Evolutionary conservation across 768 basidiomycete genomes (phyloP).

Genomic region (Podaxis carcinomalis): DNA sequence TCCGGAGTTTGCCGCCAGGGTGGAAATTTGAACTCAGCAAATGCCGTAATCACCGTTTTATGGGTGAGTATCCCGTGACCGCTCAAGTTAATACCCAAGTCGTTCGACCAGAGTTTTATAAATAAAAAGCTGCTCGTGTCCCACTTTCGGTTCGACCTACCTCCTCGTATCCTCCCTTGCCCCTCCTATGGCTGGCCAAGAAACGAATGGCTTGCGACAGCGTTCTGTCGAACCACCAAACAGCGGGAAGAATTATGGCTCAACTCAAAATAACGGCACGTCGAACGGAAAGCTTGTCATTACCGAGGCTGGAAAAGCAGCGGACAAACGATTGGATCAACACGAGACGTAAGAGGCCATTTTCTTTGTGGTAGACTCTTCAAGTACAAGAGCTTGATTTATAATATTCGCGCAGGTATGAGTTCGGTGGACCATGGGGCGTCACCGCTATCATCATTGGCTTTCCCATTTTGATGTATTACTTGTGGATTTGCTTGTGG

Average conservation of each 20-base stretch:
- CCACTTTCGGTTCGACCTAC: neutral
- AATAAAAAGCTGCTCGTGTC: neutral
- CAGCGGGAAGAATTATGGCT: constrained; percentile 12
- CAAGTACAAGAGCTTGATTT: constrained; percentile 5
- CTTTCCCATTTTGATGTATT: constrained; percentile 96
- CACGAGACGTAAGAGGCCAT: constrained; percentile 48
- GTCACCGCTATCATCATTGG: constrained; percentile 90
- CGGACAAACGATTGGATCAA: constrained; percentile 69
- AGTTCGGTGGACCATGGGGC: constrained; percentile 94
- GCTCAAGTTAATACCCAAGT: constrained; percentile 6
- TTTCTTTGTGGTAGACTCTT: neutral
- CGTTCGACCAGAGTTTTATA: constrained; percentile 16
- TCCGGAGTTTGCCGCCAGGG: neutral
- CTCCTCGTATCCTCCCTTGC: neutral
- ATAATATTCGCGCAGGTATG: constrained; percentile 53
- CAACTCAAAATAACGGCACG: constrained; percentile 14
- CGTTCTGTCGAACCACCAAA: constrained; percentile 11
- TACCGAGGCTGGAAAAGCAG: constrained; percentile 69
- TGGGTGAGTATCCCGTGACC: no score
- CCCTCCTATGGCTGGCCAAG: constrained; percentile 12
- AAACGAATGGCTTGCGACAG: constrained; percentile 11
- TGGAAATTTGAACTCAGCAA: neutral
- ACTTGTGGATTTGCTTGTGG: constrained; percentile 96
- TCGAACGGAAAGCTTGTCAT: constrained; percentile 29
- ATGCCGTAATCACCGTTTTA: neutral